These are phyloP conservation scores for Rhodotorula sp. DNA, from an alignment of 1,284 basidiomycete species.

Conservation along the genomic window DNA sequence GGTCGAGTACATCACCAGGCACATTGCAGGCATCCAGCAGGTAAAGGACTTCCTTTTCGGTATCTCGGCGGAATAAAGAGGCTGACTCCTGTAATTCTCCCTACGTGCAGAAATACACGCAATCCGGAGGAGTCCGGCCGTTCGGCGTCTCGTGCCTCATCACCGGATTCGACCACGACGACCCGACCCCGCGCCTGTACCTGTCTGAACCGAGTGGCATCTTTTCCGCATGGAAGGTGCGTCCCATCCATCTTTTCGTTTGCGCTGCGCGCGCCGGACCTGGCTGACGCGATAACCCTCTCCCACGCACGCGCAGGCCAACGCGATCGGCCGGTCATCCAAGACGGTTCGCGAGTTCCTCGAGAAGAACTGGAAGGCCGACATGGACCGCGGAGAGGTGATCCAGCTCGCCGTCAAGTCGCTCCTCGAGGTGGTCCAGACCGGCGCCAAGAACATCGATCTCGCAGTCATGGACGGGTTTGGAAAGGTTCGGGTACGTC, in stretches of 20 bases:
- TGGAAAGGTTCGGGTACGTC: slow-evolving; percentile 77
- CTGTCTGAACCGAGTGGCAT: slow-evolving; percentile 98
- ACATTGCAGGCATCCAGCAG: slow-evolving; percentile 97
- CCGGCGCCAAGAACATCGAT: slow-evolving; percentile 98
- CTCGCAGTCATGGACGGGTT: slow-evolving; percentile 94
- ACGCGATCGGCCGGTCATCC: slow-evolving; percentile 93
- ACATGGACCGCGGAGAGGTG: slow-evolving; percentile 78
- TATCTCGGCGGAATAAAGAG: background rate
- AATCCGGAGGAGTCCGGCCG: slow-evolving; percentile 96
- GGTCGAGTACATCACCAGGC: slow-evolving; percentile 96
- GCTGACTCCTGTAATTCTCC: slow-evolving; percentile 13
- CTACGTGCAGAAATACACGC: slow-evolving; percentile 65
- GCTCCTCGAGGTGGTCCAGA: slow-evolving; percentile 96
- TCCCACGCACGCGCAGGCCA: slow-evolving; percentile 62
- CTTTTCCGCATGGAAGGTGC: slow-evolving; percentile 96
- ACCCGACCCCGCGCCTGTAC: slow-evolving; percentile 82
- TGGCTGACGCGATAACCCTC: background rate
- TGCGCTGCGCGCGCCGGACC: background rate
- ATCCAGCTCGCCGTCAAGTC: slow-evolving; percentile 96
- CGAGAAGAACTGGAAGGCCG: slow-evolving; percentile 97
- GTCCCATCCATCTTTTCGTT: slow-evolving; percentile 39
- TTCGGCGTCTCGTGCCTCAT: slow-evolving; percentile 98
- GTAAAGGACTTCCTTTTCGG: slow-evolving; percentile 53
- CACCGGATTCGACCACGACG: slow-evolving; percentile 94
- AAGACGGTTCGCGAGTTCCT: slow-evolving; percentile 99